These are phyloP conservation scores for Lentinula guzmanii DNA, from an alignment of 768 basidiomycete genomes.

Conservation along the genomic window DNA sequence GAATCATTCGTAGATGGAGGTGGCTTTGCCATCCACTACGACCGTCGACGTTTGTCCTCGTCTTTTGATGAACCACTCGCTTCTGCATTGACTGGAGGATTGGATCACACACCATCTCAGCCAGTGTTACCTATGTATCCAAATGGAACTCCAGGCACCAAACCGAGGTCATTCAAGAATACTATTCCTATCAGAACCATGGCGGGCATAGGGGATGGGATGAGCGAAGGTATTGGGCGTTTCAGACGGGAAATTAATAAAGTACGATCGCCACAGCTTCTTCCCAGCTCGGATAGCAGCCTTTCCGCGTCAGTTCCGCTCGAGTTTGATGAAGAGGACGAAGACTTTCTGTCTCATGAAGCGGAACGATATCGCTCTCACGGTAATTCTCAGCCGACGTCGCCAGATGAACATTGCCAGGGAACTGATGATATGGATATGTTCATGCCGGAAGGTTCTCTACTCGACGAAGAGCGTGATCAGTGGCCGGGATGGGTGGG, in stretches of 20 bases:
- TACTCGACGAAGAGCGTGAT: conserved; percentile 13
- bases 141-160: conserved; percentile 48
- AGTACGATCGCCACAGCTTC: conserved; percentile 39
- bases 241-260: conserved; percentile 51
- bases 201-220: conserved; percentile 45
- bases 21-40: conserved; percentile 33
- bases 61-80: conserved; percentile 80
- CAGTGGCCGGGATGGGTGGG: conserved; percentile 39
- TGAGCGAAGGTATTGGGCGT: conserved; percentile 56
- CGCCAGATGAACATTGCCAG: conserved; percentile 32
- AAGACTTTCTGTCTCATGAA: conserved; percentile 40
- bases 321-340: conserved; percentile 66
- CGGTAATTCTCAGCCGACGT: conserved; percentile 24
- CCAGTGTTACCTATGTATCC: conserved; percentile 74
- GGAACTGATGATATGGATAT: conserved; percentile 20
- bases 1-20: conserved; percentile 48
- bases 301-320: conserved; percentile 35
- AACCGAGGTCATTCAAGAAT: conserved; percentile 34
- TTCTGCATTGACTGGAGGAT: conserved; percentile 59
- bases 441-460: conserved; percentile 4
- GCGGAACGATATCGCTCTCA: conserved; percentile 19
- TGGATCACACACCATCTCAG: conserved; percentile 41
- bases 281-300: conserved; percentile 18
- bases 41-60: conserved; percentile 38
- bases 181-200: conserved; percentile 56